These are phyloP conservation scores for Fusarium sp. DNA, from an alignment of 2,329 filamentous ascomycete genomes.

Conservation along the genomic window DNA sequence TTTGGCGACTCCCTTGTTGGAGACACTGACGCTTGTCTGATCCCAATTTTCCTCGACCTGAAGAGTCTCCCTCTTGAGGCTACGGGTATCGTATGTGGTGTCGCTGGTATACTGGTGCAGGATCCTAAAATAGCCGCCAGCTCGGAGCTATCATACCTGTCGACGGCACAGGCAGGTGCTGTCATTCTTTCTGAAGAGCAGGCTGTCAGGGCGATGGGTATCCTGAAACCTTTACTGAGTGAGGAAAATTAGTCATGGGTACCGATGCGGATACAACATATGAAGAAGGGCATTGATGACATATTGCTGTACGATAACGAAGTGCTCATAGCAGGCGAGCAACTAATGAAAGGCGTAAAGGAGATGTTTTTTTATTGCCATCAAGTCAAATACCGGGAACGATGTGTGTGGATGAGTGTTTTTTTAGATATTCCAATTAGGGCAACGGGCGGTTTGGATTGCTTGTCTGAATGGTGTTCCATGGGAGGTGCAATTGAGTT, in stretches of 20 bases:
- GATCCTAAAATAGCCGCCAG: conserved; percentile 69
- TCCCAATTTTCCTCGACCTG: conserved; percentile 91
- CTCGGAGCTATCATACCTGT: conserved; percentile 90
- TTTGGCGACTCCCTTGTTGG: conserved; percentile 83
- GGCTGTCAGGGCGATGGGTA: conserved; percentile 77
- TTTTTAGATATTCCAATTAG: conserved; percentile 13
- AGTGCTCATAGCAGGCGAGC: conserved; percentile 17
- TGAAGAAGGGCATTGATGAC: background rate
- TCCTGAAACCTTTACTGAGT: conserved; percentile 68
- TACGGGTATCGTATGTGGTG: conserved; percentile 94
- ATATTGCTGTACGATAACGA: conserved; percentile 29
- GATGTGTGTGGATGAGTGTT: conserved; percentile 3
- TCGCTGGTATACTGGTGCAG: conserved; percentile 84
- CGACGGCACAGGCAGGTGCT: conserved; percentile 87
- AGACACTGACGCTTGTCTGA: conserved; percentile 75
- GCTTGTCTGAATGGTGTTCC: conserved; percentile 35
- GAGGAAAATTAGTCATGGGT: conserved; percentile 46
- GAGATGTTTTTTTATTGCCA: conserved; percentile 35
- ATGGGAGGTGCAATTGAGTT: conserved; percentile 22
- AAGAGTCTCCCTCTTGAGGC: conserved; percentile 84
- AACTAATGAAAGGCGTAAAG: conserved; percentile 18
- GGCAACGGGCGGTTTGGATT: conserved; percentile 18
- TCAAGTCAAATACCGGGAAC: conserved; percentile 6
- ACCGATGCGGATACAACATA: background rate
- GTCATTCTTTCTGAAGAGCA: conserved; percentile 86